These are phyloP conservation scores for Colletotrichum sp. DNA, from an alignment of 2,329 filamentous ascomycete genomes.

Conservation along the genomic window DNA sequence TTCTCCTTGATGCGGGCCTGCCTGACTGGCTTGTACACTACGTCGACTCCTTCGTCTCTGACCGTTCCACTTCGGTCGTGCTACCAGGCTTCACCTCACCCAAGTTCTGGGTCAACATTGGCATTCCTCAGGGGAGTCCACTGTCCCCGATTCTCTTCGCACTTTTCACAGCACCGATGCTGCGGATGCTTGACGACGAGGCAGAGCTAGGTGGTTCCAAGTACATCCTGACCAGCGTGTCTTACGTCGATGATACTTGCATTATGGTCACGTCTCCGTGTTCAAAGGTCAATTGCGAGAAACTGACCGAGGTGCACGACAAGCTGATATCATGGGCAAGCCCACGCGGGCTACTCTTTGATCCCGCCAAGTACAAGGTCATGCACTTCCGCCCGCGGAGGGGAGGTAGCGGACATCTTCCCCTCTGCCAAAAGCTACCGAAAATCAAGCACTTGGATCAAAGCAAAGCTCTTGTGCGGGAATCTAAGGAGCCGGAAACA, in stretches of 20 bases:
- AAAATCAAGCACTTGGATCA: not conserved
- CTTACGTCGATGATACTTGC: conserved; percentile 4
- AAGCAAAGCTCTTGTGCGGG: not conserved
- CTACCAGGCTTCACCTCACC: not conserved
- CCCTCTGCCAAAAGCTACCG: not conserved
- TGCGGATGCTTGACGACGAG: not conserved
- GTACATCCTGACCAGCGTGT: not conserved
- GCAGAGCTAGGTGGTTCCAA: not conserved
- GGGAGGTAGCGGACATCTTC: not conserved
- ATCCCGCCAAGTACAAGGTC: not conserved
- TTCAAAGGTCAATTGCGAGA: not conserved
- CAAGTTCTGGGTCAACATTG: not conserved
- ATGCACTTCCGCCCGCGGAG: not conserved
- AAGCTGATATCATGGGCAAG: not conserved
- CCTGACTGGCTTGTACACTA: not conserved
- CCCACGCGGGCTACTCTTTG: not conserved
- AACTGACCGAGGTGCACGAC: not conserved
- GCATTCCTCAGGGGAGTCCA: conserved; percentile 4
- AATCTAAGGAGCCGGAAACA: not conserved
- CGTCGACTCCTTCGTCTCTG: not conserved
- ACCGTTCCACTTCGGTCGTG: not conserved
- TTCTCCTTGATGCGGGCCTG: not conserved
- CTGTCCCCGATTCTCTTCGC: not conserved
- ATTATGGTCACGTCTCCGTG: not conserved
- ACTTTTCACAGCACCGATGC: not conserved